Percentiles rank a stretch among this genome's conserved stretches.
Conservation (phyloP, 495 filamentous ascomycete genomes). For the Hyaloscypha finlandica region DNA sequence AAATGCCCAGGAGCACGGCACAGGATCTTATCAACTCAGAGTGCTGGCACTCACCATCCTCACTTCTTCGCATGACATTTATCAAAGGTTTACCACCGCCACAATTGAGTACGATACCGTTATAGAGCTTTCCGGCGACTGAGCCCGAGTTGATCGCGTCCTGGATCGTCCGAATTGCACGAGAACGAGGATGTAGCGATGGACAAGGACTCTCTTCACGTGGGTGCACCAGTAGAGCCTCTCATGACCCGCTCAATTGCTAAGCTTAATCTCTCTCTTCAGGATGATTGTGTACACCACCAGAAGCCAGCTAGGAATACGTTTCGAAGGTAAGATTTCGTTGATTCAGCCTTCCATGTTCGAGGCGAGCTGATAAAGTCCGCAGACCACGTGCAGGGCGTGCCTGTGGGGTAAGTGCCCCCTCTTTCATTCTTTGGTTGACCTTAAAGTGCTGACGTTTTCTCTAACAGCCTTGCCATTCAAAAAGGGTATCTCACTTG, state of each 20-base stretch:
- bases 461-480: constrained; percentile 11
- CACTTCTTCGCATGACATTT: background rate
- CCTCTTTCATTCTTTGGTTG: background rate
- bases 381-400: constrained; percentile 15
- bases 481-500: constrained; percentile 2
- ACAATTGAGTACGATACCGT: background rate
- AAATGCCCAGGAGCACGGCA: background rate
- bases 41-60: background rate
- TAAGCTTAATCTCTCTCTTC: background rate
- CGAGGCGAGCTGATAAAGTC: background rate
- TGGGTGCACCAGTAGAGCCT: background rate
- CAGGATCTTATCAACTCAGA: background rate
- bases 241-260: background rate
- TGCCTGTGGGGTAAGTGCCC: constrained; percentile 12
- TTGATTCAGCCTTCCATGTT: background rate
- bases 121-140: background rate
- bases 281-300: background rate
- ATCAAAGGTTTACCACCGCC: background rate
- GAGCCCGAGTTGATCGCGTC: background rate
- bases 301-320: background rate
- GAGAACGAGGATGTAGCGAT: background rate
- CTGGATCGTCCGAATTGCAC: background rate
- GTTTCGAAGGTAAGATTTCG: constrained; percentile 8
- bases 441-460: background rate
- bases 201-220: background rate